A percentile compares a stretch with the other conserved stretches of the same genome.
Conservation (phyloP, 345 rosid genomes). For the Euphorbia pulcherrima region DNA sequence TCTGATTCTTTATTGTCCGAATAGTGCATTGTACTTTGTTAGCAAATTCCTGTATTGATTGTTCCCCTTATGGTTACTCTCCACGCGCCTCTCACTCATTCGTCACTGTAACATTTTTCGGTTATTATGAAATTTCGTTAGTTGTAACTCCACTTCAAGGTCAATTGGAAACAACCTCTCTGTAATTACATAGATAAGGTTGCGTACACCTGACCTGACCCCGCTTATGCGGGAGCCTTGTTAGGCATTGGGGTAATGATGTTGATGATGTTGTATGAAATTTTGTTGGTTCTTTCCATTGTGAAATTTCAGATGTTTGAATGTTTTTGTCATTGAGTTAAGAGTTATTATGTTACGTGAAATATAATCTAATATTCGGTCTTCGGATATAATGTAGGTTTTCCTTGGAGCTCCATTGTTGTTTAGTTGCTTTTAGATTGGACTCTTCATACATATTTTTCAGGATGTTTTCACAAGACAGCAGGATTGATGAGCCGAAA, state of each 20-base stretch:
- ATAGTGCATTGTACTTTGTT: not conserved
- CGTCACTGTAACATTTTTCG: not conserved
- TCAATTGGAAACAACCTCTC: no score
- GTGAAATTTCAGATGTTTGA: not conserved
- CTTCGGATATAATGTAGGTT: not conserved
- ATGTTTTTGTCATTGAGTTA: not conserved
- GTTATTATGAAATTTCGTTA: no score
- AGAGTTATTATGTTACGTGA: not conserved
- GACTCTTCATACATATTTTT: not conserved
- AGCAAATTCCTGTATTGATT: not conserved
- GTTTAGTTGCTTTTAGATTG: constrained; percentile 1
- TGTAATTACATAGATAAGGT: no score
- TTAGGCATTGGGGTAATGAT: no score
- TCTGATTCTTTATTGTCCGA: not conserved
- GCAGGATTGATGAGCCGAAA: not conserved
- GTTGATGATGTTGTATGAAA: no score
- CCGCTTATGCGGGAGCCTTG: no score
- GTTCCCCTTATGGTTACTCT: not conserved
- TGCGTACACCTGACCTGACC: no score
- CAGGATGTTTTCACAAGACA: constrained; percentile 4
- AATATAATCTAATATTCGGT: not conserved
- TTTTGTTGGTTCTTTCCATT: no score
- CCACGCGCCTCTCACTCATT: not conserved
- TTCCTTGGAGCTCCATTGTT: not conserved
- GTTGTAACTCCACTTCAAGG: no score